Evolutionary conservation across 2,329 filamentous ascomycete species (phyloP).

Genomic region (Ceratocystis albifundus): DNA sequence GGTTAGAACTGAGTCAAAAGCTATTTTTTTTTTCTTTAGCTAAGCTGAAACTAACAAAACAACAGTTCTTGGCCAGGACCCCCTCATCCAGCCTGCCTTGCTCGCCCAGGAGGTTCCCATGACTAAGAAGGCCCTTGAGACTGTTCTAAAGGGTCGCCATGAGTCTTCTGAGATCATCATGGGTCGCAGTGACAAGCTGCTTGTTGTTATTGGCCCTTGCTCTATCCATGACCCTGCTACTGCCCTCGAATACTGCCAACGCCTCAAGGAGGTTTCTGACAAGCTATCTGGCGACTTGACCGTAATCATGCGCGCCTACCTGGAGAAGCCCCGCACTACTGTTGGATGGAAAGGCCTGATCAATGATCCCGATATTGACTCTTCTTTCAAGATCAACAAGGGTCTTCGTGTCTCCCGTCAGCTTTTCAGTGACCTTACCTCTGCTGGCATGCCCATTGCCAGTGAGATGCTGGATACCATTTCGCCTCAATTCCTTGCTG

Average conservation of each 20-base stretch:
- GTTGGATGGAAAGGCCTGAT: constrained; percentile 99
- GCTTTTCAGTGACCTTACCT: constrained; percentile 83
- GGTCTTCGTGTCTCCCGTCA: constrained; percentile 83
- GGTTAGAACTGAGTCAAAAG: too few species aligned
- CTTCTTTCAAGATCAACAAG: constrained; percentile 98
- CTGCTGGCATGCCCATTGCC: constrained; percentile 82
- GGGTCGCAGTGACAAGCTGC: constrained; percentile 45
- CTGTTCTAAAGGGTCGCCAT: constrained; percentile 49
- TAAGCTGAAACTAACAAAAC: not conserved
- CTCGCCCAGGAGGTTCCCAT: constrained; percentile 83
- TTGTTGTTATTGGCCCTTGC: constrained; percentile 91
- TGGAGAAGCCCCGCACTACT: constrained; percentile 96
- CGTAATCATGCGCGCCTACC: constrained; percentile 96
- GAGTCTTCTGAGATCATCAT: constrained; percentile 60
- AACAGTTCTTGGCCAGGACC: constrained; percentile 77
- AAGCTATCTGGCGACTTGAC: constrained; percentile 73
- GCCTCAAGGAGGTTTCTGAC: constrained; percentile 63
- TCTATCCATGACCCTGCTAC: constrained; percentile 88
- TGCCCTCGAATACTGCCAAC: constrained; percentile 77
- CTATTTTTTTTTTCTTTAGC: not conserved
- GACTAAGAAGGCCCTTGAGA: constrained; percentile 45
- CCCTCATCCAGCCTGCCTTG: constrained; percentile 81
- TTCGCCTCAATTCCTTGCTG: constrained; percentile 92
- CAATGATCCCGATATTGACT: constrained; percentile 96
- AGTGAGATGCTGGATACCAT: constrained; percentile 99